Conservation (phyloP, 768 basidiomycete species). For the Leucocoprinus sp. region DNA sequence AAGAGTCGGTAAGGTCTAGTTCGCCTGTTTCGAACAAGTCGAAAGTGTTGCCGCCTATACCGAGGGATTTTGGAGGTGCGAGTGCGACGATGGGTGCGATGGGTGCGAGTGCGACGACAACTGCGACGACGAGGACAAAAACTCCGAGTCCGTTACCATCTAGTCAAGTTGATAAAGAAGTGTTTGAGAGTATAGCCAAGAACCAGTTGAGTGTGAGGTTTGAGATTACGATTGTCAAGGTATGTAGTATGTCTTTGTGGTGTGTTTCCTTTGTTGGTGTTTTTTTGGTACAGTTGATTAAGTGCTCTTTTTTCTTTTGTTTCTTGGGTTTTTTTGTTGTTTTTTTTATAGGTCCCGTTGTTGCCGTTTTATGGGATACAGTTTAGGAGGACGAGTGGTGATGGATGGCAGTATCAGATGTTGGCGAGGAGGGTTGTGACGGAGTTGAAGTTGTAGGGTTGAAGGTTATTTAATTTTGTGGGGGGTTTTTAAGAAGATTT, state of each 20-base stretch:
- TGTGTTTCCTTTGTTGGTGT: neutral
- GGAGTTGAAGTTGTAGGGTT: constrained; percentile 57
- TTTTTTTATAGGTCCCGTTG: constrained; percentile 68
- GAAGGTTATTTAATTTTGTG: neutral
- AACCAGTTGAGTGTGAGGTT: constrained; percentile 86
- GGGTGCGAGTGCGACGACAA: constrained; percentile 15
- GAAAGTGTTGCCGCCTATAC: constrained; percentile 74
- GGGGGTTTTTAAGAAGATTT: too few relatives aligned
- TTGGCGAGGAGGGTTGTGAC: constrained; percentile 82
- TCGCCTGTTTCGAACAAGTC: constrained; percentile 36
- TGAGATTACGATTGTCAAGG: constrained; percentile 97
- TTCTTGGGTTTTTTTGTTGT: neutral
- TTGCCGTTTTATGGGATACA: constrained; percentile 92
- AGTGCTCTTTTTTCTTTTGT: too few relatives aligned
- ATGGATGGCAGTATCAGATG: constrained; percentile 98
- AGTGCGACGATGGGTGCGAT: constrained; percentile 14
- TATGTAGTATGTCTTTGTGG: constrained; percentile 20
- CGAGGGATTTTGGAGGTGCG: constrained; percentile 48
- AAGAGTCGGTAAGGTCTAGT: constrained; percentile 20
- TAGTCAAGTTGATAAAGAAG: constrained; percentile 56
- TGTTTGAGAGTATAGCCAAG: constrained; percentile 67
- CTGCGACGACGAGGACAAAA: constrained; percentile 31
- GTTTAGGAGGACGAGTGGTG: constrained; percentile 83
- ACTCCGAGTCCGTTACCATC: constrained; percentile 51
- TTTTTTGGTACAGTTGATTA: too few relatives aligned